phyloP scores from a whole-genome alignment of 352 stramenopile genomes.

The Pythium biforme region DNA sequence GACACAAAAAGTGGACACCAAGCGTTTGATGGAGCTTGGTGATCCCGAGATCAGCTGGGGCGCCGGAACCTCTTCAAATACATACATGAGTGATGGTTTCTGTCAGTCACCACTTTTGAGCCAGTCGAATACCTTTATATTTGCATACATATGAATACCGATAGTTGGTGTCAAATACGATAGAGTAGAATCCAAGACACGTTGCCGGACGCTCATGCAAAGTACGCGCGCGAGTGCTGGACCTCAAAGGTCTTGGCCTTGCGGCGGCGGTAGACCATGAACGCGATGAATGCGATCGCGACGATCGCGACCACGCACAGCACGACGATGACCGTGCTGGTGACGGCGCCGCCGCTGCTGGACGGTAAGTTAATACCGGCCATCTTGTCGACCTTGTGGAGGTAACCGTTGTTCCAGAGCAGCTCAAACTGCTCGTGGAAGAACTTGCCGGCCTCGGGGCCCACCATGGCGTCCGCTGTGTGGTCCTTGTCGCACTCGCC shows the following conservation, averaged over 20 bases:
- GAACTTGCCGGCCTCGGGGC: constrained; percentile 56
- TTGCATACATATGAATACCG: constrained; percentile 1
- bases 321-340: constrained; percentile 12
- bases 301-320: constrained; percentile 13
- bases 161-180: constrained; percentile 1
- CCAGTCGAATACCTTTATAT: no score
- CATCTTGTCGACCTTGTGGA: constrained; percentile 46
- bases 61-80: no score
- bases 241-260: constrained; percentile 2
- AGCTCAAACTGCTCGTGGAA: constrained; percentile 54
- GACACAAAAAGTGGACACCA: no score
- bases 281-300: constrained; percentile 6
- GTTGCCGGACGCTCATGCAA: constrained; percentile 10
- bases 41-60: no score
- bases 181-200: not conserved
- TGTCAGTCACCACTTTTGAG: no score
- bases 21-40: no score
- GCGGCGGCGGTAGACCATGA: constrained; percentile 15
- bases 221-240: constrained; percentile 10
- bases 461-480: constrained; percentile 49
- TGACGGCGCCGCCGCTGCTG: constrained; percentile 6
- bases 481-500: constrained; percentile 39
- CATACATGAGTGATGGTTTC: no score
- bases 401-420: constrained; percentile 69
- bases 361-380: constrained; percentile 52